Conservation (phyloP, 1,284 basidiomycete genomes). For the Phlebopus sp. region DNA sequence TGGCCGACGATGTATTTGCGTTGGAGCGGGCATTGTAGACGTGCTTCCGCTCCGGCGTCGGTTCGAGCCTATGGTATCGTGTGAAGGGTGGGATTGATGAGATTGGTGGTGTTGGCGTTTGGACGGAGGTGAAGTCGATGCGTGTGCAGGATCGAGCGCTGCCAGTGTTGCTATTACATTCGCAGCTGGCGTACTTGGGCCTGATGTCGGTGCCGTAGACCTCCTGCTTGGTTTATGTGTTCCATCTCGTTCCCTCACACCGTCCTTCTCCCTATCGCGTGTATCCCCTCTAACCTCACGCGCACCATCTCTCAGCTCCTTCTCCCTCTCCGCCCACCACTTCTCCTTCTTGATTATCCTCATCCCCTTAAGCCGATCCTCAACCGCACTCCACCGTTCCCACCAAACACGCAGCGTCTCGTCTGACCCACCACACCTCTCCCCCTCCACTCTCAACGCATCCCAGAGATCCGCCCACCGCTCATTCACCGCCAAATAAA, state of each 20-base stretch:
- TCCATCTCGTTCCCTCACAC: neutral
- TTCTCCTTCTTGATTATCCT: conserved; percentile 38
- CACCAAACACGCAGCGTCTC: conserved; percentile 72
- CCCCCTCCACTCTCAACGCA: conserved; percentile 70
- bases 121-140: conserved; percentile 6
- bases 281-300: neutral
- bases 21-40: conserved; percentile 9
- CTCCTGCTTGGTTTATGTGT: conserved; percentile 16
- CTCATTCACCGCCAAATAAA: conserved; percentile 56
- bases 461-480: conserved; percentile 78
- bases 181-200: neutral
- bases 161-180: conserved; percentile 14
- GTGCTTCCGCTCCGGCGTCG: conserved; percentile 31
- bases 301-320: conserved; percentile 25
- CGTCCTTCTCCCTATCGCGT: too few relatives aligned
- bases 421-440: conserved; percentile 59
- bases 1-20: conserved; percentile 20
- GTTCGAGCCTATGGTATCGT: conserved; percentile 14
- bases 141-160: conserved; percentile 24
- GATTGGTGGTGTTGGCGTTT: conserved; percentile 23
- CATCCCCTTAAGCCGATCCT: conserved; percentile 45
- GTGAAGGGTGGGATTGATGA: conserved; percentile 23
- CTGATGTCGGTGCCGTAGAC: conserved; percentile 13
- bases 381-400: conserved; percentile 60
- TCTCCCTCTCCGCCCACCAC: conserved; percentile 32